Base-by-base conservation (phyloP, 768 basidiomycete species). In the Boletus vermiculosoides region DNA sequence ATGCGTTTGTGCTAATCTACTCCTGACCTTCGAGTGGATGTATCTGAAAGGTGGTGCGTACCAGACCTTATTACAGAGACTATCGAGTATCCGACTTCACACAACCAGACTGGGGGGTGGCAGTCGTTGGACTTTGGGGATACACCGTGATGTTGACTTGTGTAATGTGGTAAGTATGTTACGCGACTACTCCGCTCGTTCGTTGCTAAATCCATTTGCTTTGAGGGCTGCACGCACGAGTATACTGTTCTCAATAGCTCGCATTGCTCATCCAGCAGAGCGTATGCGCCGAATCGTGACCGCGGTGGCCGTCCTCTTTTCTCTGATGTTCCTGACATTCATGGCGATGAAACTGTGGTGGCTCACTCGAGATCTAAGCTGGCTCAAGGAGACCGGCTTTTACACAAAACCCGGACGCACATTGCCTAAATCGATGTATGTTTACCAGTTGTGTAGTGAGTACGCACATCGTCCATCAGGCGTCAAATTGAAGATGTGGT, bases 221-320 rank as follows among this genome's bases (percentile, higher is more conserved):
- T 33, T 10, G 51, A 69, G 63, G 67, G 46, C 54, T 48, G 61
- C 67, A 18, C 66, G 66, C 22, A 52, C 60, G 59, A 68, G 64
- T 36, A 55, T 64, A 41, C 30, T 62, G 33, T 57, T 61, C 30
- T 68, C 67, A 22, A 45, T 68, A 31, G 60, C 53, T 42, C 66
- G 67, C 33, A 56, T 68, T 16, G 54, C 52, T 28, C 59, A 63
- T 53, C 49, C 59, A 1, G 45, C 62, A 11, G 23, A 53, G 40
- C n/a, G 9, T 23, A 50, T 48, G 45, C 62, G 50, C 30, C 57
- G 39, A 36, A 30, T 53, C 20, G 52, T 68, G 50, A 45, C 28
- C 34, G 58, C 20, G 2, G 18, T 68, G 34, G 46, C 40, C 16
- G 5, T 25, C 42, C 33, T 57, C 13, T 61, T 68, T 34, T 40